A percentile compares a stretch with the other conserved stretches of the same genome.
These are phyloP conservation scores for Euphorbia schlechtendalii DNA, from an alignment of 441 rosid genomes.

Conservation along the genomic window DNA sequence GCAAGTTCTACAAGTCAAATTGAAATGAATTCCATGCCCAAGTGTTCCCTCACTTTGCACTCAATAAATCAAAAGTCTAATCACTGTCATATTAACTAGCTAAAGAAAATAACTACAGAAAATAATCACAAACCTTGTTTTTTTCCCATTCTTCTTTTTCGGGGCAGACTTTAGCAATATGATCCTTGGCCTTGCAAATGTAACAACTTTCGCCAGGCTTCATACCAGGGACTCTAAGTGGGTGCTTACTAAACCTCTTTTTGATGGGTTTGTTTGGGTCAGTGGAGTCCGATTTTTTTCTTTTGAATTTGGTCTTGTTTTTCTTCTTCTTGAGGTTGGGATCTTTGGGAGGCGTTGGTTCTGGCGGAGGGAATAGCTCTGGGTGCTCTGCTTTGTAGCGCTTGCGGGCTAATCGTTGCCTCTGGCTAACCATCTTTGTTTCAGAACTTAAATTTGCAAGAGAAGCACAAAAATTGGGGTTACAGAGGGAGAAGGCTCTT, in stretches of 20 bases:
- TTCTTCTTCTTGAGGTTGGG: slow-evolving; percentile 56
- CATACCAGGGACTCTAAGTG: slow-evolving; percentile 87
- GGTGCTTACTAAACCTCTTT: slow-evolving; percentile 51
- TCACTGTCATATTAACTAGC: neutral
- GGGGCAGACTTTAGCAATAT: slow-evolving; percentile 82
- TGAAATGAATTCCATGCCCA: neutral
- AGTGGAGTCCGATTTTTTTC: slow-evolving; percentile 33
- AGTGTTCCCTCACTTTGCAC: neutral
- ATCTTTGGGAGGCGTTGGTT: slow-evolving; percentile 64
- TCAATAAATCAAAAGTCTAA: too few relatives aligned
- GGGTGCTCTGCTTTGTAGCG: slow-evolving; percentile 54
- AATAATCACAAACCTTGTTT: slow-evolving; percentile 51
- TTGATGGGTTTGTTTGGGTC: slow-evolving; percentile 29
- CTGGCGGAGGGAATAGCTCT: slow-evolving; percentile 53
- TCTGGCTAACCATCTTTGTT: slow-evolving; percentile 62
- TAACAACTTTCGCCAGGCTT: slow-evolving; percentile 93
- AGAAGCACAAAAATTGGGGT: neutral
- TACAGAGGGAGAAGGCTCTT: slow-evolving; percentile 5
- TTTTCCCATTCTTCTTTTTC: slow-evolving; percentile 81
- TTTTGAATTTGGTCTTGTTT: slow-evolving; percentile 55
- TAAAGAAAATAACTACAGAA: neutral
- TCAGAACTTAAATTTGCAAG: neutral
- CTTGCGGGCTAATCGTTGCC: slow-evolving; percentile 73
- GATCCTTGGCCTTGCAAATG: slow-evolving; percentile 69
- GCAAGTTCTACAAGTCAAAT: neutral